phyloP scores from a whole-genome alignment of 768 basidiomycete genomes.

The Boletus pseudopeckii region DNA sequence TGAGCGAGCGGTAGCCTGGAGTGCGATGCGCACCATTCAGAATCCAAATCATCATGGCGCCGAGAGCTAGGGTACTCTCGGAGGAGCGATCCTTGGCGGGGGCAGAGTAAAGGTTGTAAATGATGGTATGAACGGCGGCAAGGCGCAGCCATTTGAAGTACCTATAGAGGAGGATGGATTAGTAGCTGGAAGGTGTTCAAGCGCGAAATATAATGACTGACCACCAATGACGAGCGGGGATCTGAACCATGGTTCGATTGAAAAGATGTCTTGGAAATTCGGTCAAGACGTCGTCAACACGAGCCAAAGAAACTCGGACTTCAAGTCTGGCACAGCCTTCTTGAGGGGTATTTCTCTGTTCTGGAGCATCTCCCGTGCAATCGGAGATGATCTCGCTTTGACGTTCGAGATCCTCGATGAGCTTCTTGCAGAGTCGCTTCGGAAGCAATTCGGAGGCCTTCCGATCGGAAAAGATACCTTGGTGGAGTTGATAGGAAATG shows the following conservation, averaged over 20 bases:
- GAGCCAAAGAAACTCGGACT: not conserved
- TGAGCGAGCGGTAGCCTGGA: not conserved
- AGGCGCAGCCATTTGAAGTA: slow-evolving; percentile 8
- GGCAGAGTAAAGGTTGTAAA: not conserved
- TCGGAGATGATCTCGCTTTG: not conserved
- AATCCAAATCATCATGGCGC: slow-evolving; percentile 4
- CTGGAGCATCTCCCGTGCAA: not conserved
- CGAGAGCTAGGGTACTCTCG: not conserved
- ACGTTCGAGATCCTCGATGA: not conserved
- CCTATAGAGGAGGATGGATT: not conserved
- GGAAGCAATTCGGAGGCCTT: not conserved
- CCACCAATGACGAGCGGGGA: slow-evolving; percentile 1
- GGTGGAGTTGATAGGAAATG: slow-evolving; percentile 8
- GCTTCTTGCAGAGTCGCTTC: rapidly evolving
- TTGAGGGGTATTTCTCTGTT: not conserved
- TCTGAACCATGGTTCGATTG: not conserved
- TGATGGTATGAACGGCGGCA: not conserved
- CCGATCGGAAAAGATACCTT: not conserved
- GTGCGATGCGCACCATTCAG: not conserved
- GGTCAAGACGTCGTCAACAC: not conserved
- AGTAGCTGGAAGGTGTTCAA: too few species aligned
- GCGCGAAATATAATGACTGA: not conserved
- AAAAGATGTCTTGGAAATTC: not conserved
- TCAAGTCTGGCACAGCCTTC: not conserved
- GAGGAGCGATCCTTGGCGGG: not conserved